Percentiles rank a stretch among this genome's conserved stretches.
Evolutionary conservation across 805 yeast species (phyloP).

Genomic region (Cyberlindnera sargentensis): DNA sequence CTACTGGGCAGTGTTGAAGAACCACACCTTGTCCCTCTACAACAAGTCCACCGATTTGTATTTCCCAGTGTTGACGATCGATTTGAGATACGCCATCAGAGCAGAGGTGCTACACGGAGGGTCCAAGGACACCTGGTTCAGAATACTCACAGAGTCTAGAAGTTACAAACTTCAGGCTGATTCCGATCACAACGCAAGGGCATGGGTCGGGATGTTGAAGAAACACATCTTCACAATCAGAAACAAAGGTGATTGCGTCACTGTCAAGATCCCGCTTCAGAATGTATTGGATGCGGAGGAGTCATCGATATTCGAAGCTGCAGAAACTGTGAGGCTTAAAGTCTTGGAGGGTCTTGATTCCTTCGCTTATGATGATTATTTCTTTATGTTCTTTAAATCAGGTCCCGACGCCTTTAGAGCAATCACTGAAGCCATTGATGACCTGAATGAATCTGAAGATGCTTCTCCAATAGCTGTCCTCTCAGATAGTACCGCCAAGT

Average conservation of each 20-base stretch:
- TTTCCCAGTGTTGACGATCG: conserved; percentile 74
- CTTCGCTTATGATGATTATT: conserved; percentile 59
- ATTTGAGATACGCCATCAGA: conserved; percentile 53
- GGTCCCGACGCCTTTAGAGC: conserved; percentile 37
- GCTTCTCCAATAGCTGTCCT: not conserved
- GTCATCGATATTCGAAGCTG: conserved; percentile 46
- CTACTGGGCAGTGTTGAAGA: conserved; percentile 76
- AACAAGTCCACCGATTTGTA: conserved; percentile 71
- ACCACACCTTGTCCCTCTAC: conserved; percentile 62
- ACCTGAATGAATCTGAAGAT: not conserved
- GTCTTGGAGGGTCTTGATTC: conserved; percentile 49
- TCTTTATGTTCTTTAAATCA: conserved; percentile 56
- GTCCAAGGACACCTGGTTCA: conserved; percentile 39
- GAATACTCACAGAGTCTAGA: conserved; percentile 49
- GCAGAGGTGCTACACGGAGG: conserved; percentile 43
- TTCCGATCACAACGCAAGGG: conserved; percentile 60
- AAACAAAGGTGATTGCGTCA: conserved; percentile 64
- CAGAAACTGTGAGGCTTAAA: conserved; percentile 51
- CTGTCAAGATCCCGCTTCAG: conserved; percentile 67
- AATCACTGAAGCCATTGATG: conserved; percentile 32
- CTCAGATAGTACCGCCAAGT: conserved; percentile 5
- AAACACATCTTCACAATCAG: conserved; percentile 71
- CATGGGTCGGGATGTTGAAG: conserved; percentile 72
- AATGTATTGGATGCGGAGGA: conserved; percentile 59
- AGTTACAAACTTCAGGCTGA: conserved; percentile 68